Percentiles rank a stretch among this genome's conserved stretches.
These are phyloP conservation scores for Emmonsia crescens DNA, from an alignment of 2,329 filamentous ascomycete species.

Conservation along the genomic window DNA sequence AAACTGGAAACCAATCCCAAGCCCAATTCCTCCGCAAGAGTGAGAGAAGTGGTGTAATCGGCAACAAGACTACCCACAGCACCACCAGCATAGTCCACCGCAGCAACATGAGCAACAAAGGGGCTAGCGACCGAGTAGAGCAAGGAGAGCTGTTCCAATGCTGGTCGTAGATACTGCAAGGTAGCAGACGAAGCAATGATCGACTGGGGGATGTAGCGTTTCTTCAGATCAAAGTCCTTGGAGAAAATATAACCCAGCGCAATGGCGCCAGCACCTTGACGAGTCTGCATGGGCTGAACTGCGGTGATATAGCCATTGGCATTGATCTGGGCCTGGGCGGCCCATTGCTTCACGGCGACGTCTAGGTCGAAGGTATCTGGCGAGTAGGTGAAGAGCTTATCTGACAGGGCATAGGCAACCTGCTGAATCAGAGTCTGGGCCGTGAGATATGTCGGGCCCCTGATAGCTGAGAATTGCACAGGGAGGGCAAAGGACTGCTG, in stretches of 20 bases:
- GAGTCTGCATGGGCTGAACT: conserved; percentile 72
- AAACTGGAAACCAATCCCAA: conserved; percentile 74
- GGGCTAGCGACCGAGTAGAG: conserved; percentile 88
- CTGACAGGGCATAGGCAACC: conserved; percentile 85
- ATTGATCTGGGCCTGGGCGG: conserved; percentile 58
- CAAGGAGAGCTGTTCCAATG: conserved; percentile 81
- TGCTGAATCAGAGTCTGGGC: conserved; percentile 92
- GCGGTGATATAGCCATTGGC: conserved; percentile 68
- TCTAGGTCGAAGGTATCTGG: conserved; percentile 89
- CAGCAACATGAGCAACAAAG: conserved; percentile 84
- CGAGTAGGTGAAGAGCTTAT: conserved; percentile 96
- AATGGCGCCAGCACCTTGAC: conserved; percentile 78
- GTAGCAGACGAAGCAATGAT: conserved; percentile 79
- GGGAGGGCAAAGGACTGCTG: conserved; percentile 8
- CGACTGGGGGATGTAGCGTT: conserved; percentile 82
- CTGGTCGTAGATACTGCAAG: conserved; percentile 66
- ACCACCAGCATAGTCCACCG: conserved; percentile 66
- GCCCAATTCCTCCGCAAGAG: conserved; percentile 78
- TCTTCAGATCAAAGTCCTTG: conserved; percentile 85
- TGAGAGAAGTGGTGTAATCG: conserved; percentile 74
- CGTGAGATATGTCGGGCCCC: conserved; percentile 83
- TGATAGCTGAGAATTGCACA: conserved; percentile 35
- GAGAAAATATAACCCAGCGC: conserved; percentile 97
- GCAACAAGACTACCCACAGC: conserved; percentile 62
- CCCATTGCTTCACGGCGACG: conserved; percentile 69